These are phyloP conservation scores for Allantophomopsis lycopodina DNA, from an alignment of 2,329 filamentous ascomycete species.

Conservation along the genomic window DNA sequence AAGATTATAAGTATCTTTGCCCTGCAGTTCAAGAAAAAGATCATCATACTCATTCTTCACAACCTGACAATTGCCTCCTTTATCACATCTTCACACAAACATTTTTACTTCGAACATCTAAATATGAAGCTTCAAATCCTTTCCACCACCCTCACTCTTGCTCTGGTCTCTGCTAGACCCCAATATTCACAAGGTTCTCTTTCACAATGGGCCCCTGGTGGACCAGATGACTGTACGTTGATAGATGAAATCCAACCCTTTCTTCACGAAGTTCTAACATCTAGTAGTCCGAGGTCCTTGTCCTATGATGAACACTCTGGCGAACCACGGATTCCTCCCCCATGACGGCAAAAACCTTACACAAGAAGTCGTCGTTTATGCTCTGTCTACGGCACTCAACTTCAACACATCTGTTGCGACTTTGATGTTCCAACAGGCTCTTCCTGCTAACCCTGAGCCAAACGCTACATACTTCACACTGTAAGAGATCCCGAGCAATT, in stretches of 20 bases:
- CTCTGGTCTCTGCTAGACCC: too few relatives aligned
- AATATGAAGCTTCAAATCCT: too few relatives aligned
- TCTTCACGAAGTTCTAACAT: slow-evolving; percentile 1
- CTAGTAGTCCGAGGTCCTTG: slow-evolving; percentile 19
- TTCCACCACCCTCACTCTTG: too few relatives aligned
- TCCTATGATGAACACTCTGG: slow-evolving; percentile 28
- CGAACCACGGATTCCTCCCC: slow-evolving; percentile 28
- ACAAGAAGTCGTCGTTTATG: slow-evolving; percentile 19
- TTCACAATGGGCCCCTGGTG: slow-evolving; percentile 2
- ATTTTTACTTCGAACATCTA: too few relatives aligned
- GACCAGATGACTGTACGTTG: slow-evolving; percentile 4
- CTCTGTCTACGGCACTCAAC: slow-evolving; percentile 25
- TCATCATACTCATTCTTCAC: too few relatives aligned
- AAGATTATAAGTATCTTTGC: too few relatives aligned
- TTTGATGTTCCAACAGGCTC: slow-evolving; percentile 27
- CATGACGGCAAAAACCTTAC: slow-evolving; percentile 24
- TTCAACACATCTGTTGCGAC: slow-evolving; percentile 24
- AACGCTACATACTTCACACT: slow-evolving; percentile 29
- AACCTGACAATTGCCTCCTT: too few relatives aligned
- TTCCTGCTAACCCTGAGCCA: slow-evolving; percentile 26
- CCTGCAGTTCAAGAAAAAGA: too few relatives aligned
- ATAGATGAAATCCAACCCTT: background rate
- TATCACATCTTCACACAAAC: too few relatives aligned
- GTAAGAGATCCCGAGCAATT: slow-evolving; percentile 3
- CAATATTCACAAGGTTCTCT: background rate